Conservation (phyloP, 225 moss, liverwort and hornwort species). For the Neckera pumila region DNA sequence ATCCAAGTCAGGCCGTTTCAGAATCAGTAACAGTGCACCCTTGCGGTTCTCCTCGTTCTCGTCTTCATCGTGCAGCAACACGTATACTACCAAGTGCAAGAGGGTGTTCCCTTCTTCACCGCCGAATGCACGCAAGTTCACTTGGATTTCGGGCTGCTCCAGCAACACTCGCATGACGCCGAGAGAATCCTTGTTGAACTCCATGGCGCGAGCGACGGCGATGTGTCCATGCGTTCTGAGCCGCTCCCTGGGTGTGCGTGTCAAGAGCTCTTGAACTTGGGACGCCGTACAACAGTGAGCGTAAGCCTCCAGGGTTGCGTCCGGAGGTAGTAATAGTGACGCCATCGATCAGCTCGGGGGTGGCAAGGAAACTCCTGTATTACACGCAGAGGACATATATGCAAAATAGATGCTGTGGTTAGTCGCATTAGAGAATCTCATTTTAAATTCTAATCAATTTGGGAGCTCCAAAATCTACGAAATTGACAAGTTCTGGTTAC, state of each 20-base stretch:
- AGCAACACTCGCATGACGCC: not conserved
- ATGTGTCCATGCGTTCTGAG: not conserved
- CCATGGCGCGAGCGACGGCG: not conserved
- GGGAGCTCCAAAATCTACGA: not conserved
- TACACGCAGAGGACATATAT: not conserved
- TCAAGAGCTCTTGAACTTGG: not conserved
- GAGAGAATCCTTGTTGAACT: not conserved
- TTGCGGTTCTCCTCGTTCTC: not conserved
- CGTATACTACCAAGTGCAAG: not conserved
- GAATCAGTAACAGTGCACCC: not conserved
- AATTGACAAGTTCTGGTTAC: not conserved
- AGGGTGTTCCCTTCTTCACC: not conserved
- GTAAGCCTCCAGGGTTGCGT: too few species aligned
- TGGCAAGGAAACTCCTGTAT: not conserved
- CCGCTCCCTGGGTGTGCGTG: not conserved
- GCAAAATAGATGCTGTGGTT: not conserved
- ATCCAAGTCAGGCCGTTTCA: too few species aligned
- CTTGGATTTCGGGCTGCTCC: not conserved
- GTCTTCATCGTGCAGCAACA: not conserved
- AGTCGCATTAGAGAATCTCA: not conserved
- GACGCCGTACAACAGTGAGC: not conserved
- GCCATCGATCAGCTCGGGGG: not conserved
- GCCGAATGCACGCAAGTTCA: not conserved
- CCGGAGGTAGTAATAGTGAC: too few species aligned
- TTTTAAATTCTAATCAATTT: not conserved